phyloP scores from a whole-genome alignment of 352 stramenopile species.

The Phytophthora pisi region DNA sequence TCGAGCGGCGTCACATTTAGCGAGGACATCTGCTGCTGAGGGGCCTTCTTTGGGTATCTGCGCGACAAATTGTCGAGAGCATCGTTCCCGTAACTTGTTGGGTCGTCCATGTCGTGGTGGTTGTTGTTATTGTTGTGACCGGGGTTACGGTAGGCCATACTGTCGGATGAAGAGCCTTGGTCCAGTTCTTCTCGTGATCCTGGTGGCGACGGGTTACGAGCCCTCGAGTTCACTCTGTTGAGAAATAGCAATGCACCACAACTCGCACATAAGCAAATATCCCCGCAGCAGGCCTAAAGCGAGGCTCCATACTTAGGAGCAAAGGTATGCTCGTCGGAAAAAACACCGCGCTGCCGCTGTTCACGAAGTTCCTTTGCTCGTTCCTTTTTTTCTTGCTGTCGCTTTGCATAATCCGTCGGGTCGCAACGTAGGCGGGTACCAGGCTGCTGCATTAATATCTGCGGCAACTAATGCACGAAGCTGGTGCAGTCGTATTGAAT shows the following conservation, averaged over 20 bases:
- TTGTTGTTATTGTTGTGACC: conserved; percentile 57
- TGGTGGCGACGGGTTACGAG: conserved; percentile 28
- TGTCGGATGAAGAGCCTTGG: conserved; percentile 26
- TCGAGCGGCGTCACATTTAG: conserved; percentile 40
- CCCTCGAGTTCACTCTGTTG: conserved; percentile 54
- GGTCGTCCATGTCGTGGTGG: conserved; percentile 38
- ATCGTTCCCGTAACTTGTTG: conserved; percentile 35
- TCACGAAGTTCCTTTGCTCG: conserved; percentile 77
- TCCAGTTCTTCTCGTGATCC: conserved; percentile 67
- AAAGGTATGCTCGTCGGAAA: conserved; percentile 83
- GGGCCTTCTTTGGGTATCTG: conserved; percentile 62
- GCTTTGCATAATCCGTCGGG: conserved; percentile 81
- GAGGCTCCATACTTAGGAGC: conserved; percentile 56
- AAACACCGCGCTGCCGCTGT: conserved; percentile 66
- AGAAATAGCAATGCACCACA: neutral
- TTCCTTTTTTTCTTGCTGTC: conserved; percentile 80
- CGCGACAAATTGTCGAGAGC: conserved; percentile 69
- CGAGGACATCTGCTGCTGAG: conserved; percentile 27
- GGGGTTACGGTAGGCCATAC: conserved; percentile 24
- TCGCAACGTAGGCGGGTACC: conserved; percentile 70
- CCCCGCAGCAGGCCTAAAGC: neutral
- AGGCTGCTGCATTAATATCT: conserved; percentile 52
- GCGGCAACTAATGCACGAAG: conserved; percentile 14
- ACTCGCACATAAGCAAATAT: neutral
- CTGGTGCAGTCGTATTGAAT: neutral